These are phyloP conservation scores for Sporothrix brasiliensis DNA, from an alignment of 2,329 filamentous ascomycete species.

Conservation along the genomic window DNA sequence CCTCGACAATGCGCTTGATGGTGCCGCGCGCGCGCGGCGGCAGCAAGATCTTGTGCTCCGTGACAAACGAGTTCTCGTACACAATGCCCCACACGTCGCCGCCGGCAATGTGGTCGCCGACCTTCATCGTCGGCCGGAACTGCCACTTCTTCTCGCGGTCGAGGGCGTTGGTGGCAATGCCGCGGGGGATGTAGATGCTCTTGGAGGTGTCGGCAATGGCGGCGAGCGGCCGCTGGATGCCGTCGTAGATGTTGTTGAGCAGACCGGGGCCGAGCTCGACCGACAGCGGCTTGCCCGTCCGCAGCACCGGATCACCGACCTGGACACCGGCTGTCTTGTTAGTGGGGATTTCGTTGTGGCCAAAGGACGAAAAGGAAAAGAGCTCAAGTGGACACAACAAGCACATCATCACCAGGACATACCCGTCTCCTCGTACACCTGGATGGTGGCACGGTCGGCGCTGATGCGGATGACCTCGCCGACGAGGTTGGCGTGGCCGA, in stretches of 20 bases:
- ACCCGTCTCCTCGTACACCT: constrained; percentile 99
- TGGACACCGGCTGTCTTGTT: constrained; percentile 75
- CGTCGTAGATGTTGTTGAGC: constrained; percentile 99
- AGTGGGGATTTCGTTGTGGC: background rate
- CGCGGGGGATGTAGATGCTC: constrained; percentile 97
- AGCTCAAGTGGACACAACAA: background rate
- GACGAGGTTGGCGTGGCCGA: constrained; percentile 87
- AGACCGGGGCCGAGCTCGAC: constrained; percentile 96
- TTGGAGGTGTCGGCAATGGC: constrained; percentile 75
- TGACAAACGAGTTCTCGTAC: constrained; percentile 92
- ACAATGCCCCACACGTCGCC: constrained; percentile 96
- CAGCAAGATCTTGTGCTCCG: constrained; percentile 89
- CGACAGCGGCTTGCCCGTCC: constrained; percentile 93
- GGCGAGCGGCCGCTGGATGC: constrained; percentile 93
- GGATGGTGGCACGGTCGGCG: constrained; percentile 91
- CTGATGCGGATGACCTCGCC: constrained; percentile 99
- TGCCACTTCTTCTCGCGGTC: constrained; percentile 95
- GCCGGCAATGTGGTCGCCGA: constrained; percentile 94
- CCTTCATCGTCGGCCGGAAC: constrained; percentile 87
- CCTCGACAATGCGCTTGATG: constrained; percentile 85
- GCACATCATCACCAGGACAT: constrained; percentile 45
- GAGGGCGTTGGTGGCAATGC: constrained; percentile 83
- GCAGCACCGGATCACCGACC: constrained; percentile 87
- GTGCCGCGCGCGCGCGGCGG: constrained; percentile 87
- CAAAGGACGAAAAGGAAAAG: background rate